Percentiles rank a stretch among this genome's conserved stretches.
These are phyloP conservation scores for Calophaca sinica DNA, from an alignment of 306 rosid genomes.

Conservation along the genomic window DNA sequence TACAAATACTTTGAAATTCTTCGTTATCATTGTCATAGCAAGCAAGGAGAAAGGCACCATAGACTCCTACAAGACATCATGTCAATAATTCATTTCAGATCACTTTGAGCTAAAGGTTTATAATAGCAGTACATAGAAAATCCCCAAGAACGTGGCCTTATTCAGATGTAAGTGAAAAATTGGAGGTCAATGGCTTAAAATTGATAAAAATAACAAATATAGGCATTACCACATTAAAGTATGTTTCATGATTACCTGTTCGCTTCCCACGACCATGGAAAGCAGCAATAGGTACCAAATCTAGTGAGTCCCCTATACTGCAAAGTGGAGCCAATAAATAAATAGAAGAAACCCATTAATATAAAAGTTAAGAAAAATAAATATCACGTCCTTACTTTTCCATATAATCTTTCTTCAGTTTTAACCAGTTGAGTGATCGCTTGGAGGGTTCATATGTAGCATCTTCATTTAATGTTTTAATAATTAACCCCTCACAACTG, in stretches of 20 bases:
- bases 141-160: conserved; percentile 17
- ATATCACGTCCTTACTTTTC: conserved; percentile 61
- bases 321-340: conserved; percentile 45
- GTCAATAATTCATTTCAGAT: conserved; percentile 36
- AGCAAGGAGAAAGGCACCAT: conserved; percentile 93
- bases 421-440: conserved; percentile 92
- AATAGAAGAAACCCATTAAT: conserved; percentile 43
- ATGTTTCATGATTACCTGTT: conserved; percentile 65
- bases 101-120: conserved; percentile 31
- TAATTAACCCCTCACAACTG: conserved; percentile 92
- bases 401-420: conserved; percentile 93
- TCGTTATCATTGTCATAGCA: conserved; percentile 77
- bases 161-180: conserved; percentile 2
- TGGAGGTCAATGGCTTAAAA: neutral
- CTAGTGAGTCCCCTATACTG: conserved; percentile 95
- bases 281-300: conserved; percentile 98
- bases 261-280: conserved; percentile 97
- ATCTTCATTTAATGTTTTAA: conserved; percentile 82
- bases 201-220: neutral
- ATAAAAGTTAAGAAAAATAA: conserved; percentile 27
- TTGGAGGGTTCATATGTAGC: conserved; percentile 95
- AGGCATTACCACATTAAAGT: conserved; percentile 29
- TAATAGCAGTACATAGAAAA: conserved; percentile 40
- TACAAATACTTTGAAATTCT: conserved; percentile 95
- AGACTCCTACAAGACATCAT: conserved; percentile 71